Evolutionary conservation across 2,329 filamentous ascomycete species (phyloP), one percentile per base, ranked within the genome.

Genomic region (Colletotrichum tamarilloi): DNA sequence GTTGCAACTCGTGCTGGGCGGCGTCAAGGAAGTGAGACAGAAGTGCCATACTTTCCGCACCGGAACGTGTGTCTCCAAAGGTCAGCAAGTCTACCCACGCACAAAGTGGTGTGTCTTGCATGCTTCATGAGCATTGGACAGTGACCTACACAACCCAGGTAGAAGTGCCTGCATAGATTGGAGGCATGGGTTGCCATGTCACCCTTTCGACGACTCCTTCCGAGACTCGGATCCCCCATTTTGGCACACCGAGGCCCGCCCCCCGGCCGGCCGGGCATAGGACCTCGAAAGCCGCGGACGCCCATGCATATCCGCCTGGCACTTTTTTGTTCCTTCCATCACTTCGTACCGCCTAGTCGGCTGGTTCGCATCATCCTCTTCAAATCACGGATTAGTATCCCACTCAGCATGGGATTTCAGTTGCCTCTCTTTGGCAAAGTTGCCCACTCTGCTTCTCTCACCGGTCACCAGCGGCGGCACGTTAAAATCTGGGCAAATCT

Each of bases 221-320:
- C 46, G n/a, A 53, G 62, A 53, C 35, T 22, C 60, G 67, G 42
- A 12, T n/a, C 57, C 16, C 42, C 42, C 42, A 49, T 49, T n/a
- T 49, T 49, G 42, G 42, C 42, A 49, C 42, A 49, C 42, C 42
- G 30, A 22, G 22, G 30, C 56, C 28, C 28, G 55, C 14, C 16
- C 16, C 6, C 42, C 42, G 30, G 42, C 26, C 38, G 26, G 26
- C 24, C 60, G 42, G 59, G 42, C 42, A 49, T 5, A 38, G 11
- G 56, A 11, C 42, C 38, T 38, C 24, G 38, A 62, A 16, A 49
- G 35, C 67, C 67, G 62, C 53, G 53, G 53, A 24, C 53, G 38
- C 14, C 38, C 38, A 28, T 69, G 62, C 62, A 66, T 69, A 35
- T 12, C 60, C 62, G 60, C 28, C 60, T 57, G 63, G 32, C 52